These are phyloP conservation scores for Ramaria sp. DNA, from an alignment of 768 basidiomycete genomes.

Conservation along the genomic window DNA sequence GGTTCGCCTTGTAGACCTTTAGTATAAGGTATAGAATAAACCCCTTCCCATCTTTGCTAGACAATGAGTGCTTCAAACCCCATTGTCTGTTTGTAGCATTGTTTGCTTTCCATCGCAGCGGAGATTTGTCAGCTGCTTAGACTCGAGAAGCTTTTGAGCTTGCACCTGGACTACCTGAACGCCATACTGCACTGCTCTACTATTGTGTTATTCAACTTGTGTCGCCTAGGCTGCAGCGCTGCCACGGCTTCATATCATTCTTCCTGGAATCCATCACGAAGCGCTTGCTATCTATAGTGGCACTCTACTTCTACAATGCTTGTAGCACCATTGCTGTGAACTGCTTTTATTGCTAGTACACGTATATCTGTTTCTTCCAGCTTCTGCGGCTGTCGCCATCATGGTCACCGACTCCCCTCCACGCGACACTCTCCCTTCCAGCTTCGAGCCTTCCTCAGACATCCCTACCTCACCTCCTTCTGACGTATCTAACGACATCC, in stretches of 20 bases:
- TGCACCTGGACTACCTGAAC: not conserved
- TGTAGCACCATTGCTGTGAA: conserved; percentile 1
- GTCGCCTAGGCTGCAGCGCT: not conserved
- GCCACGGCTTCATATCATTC: not conserved
- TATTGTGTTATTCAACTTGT: not conserved
- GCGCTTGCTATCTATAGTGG: not conserved
- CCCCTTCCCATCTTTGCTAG: too few species aligned
- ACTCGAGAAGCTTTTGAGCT: not conserved
- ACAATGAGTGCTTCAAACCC: too few species aligned
- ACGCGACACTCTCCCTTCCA: not conserved
- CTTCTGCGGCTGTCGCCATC: not conserved
- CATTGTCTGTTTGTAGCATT: too few species aligned
- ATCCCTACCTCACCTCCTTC: not conserved
- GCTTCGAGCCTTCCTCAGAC: not conserved
- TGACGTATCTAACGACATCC: not conserved
- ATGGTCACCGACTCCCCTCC: not conserved
- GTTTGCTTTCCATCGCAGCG: too few species aligned
- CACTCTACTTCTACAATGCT: not conserved
- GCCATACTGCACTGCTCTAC: not conserved
- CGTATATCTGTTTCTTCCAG: not conserved
- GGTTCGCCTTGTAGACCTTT: too few species aligned
- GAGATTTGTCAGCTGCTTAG: not conserved
- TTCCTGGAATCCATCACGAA: not conserved
- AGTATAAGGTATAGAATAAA: too few species aligned
- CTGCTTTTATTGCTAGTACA: not conserved